Evolutionary conservation across 2,329 filamentous ascomycete species (phyloP), one percentile per base, ranked within the genome.

Genomic region (Cladosporium sp.): DNA sequence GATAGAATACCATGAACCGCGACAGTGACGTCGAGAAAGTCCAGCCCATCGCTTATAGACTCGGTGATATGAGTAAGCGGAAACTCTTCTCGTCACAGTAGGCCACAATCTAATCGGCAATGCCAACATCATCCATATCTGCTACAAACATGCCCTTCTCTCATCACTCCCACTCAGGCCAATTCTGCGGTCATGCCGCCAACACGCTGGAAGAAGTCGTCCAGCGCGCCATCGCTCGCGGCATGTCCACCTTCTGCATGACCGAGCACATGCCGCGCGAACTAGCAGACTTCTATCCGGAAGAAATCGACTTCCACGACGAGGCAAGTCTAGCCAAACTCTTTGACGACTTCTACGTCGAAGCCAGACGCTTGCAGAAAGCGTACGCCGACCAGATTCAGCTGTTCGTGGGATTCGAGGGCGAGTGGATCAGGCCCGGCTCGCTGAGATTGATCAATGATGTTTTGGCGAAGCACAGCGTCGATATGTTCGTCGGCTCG

Each of bases 101-200:
- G 18, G 6, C 5, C 14, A 23, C n/a, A 21, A 26, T 28, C 1
- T 11, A 37, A 23, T 37, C 53, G 31, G 31, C 53, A 21, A 44
- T 10, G n/a, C 56, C 56, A 5, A 35, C 8, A 35, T 12, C 33
- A 14, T 21, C 29, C 53, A 58, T 40, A 58, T 6, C 12, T 40
- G 10, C 35, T 44, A 8, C 33, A 33, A 55, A 23, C 12, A 98
- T 98, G 95, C 93, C 94, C 1, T 97, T 96, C 81, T 96, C 95
- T 5, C 96, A 98, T 83, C 95, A 99, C 80, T 96, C 92, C 75
- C 95, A 99, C 81, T 98, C 95, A 44, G 95, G 95, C 69, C 92
- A 99, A 78, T 99, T 99, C 82, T 99, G 95, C 81, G 89, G 89
- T 11, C 95, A 99, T 81, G 95, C 95, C 60, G 88, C 90, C 75